phyloP scores from a whole-genome alignment of 2,329 filamentous ascomycete genomes.

The Xylariaceae sp. region DNA sequence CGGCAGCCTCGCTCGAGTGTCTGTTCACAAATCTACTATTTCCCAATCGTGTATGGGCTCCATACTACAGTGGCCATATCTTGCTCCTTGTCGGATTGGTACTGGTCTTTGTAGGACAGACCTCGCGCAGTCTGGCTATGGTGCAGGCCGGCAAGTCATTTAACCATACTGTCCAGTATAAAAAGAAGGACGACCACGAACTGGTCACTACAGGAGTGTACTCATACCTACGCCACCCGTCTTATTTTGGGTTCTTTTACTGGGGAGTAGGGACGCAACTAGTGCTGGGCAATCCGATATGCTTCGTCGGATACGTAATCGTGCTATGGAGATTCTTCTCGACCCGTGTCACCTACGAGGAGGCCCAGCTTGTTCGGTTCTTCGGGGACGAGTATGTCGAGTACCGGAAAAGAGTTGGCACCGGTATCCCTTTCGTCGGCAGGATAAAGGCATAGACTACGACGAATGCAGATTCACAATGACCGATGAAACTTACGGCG shows the following conservation, averaged over 20 bases:
- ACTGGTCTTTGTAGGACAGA: conserved; percentile 66
- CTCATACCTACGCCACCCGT: conserved; percentile 69
- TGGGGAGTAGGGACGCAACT: conserved; percentile 95
- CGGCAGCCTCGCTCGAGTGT: conserved; percentile 68
- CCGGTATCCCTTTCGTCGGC: conserved; percentile 73
- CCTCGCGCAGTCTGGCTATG: conserved; percentile 78
- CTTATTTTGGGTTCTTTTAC: conserved; percentile 98
- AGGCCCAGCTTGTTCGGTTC: conserved; percentile 69
- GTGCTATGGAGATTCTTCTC: conserved; percentile 86
- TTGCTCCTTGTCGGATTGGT: conserved; percentile 54
- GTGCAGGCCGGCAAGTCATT: conserved; percentile 82
- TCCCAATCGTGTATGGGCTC: conserved; percentile 44
- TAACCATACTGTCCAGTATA: conserved; percentile 78
- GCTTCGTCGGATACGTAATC: conserved; percentile 64
- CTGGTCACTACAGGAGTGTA: conserved; percentile 86
- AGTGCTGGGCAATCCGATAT: conserved; percentile 77
- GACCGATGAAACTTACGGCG: not conserved
- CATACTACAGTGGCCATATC: conserved; percentile 39
- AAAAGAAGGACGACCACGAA: conserved; percentile 61
- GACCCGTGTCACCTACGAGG: conserved; percentile 69
- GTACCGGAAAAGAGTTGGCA: conserved; percentile 66
- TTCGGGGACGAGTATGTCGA: conserved; percentile 76
- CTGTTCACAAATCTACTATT: conserved; percentile 54
- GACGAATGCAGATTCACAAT: not conserved
- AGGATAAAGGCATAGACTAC: conserved; percentile 12